phyloP scores from a whole-genome alignment of 352 stramenopile genomes.

The Phytophthora palmivora region DNA sequence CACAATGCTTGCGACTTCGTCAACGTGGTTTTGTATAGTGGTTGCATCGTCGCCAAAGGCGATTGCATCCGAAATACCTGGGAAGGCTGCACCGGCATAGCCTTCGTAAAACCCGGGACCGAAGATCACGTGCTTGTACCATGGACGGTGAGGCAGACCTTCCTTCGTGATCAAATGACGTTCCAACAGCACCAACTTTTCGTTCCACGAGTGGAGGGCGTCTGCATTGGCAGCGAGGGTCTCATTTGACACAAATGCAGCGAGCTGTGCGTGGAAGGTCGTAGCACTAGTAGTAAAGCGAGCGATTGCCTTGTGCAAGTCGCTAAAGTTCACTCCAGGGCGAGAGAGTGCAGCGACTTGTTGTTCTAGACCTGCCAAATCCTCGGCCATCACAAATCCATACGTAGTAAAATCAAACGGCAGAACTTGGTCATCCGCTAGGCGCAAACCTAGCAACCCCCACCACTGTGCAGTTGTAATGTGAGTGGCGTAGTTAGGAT shows the following conservation, averaged over 20 bases:
- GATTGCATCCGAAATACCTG: conserved; percentile 31
- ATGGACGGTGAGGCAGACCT: too few relatives aligned
- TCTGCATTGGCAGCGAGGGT: conserved; percentile 20
- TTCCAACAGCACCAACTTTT: conserved; percentile 47
- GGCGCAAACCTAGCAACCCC: conserved; percentile 55
- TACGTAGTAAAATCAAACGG: conserved; percentile 74
- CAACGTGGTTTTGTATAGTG: conserved; percentile 30
- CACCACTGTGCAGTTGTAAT: conserved; percentile 51
- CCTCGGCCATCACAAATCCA: conserved; percentile 53
- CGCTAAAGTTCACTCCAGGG: conserved; percentile 37
- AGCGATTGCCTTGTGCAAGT: conserved; percentile 45
- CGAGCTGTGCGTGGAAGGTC: conserved; percentile 26
- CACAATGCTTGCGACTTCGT: conserved; percentile 25
- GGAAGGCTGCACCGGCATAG: conserved; percentile 46
- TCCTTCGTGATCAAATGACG: conserved; percentile 44
- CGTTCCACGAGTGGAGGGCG: conserved; percentile 34
- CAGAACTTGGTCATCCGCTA: conserved; percentile 53
- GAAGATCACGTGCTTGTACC: conserved; percentile 59
- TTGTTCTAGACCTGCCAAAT: conserved; percentile 38
- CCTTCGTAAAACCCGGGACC: too few relatives aligned
- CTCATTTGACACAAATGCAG: conserved; percentile 35
- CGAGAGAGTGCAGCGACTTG: conserved; percentile 28
- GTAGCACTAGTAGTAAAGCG: conserved; percentile 30
- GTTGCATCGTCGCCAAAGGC: conserved; percentile 25
- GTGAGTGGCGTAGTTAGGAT: conserved; percentile 65